Conservation (phyloP, 192 early-diverging fungal genomes). For the Glomus cerebriforme region DNA sequence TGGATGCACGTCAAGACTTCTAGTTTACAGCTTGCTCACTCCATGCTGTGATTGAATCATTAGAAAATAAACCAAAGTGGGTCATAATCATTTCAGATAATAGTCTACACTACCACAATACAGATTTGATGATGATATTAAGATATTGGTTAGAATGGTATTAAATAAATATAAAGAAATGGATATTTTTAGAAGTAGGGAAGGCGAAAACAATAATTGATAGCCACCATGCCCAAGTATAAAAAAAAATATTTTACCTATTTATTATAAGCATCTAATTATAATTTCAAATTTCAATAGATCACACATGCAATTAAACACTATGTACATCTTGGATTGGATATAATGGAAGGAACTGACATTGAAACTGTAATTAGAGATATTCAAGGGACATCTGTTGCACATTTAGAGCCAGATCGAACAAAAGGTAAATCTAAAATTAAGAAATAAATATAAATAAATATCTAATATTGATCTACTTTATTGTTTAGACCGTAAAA, state of each 20-base stretch:
- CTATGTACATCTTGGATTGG: not conserved
- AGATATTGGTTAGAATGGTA: not conserved
- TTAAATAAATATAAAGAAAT: not conserved
- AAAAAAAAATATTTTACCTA: not conserved
- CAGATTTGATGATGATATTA: constrained; percentile 12
- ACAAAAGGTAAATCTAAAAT: not conserved
- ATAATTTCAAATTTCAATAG: not conserved
- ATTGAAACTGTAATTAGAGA: no score
- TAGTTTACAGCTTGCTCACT: constrained; percentile 6
- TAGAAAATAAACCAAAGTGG: not conserved
- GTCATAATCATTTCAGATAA: constrained; percentile 15
- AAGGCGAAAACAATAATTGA: not conserved
- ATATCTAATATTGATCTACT: not conserved
- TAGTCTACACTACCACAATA: not conserved
- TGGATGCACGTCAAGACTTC: not conserved
- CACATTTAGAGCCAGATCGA: not conserved
- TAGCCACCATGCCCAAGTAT: not conserved
- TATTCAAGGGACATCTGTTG: not conserved
- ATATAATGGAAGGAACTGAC: not conserved
- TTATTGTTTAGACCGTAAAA: no score
- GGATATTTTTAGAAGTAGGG: not conserved
- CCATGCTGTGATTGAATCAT: not conserved
- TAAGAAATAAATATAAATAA: no score
- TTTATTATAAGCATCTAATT: not conserved
- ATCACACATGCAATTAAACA: not conserved